Conservation (phyloP, 176 grass and related monocot genomes). For the Ananas comosus region DNA sequence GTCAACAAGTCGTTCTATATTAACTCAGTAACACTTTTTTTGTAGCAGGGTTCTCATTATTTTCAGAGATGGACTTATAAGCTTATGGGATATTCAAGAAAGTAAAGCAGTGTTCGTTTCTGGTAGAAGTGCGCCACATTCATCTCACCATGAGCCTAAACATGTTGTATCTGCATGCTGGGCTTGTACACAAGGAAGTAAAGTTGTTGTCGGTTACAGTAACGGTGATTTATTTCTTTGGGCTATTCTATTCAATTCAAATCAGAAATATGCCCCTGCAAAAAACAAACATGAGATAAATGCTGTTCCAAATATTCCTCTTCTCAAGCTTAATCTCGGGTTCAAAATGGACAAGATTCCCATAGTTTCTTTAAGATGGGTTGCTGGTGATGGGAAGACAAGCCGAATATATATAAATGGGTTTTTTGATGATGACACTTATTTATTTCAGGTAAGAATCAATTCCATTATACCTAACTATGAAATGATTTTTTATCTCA, state of each 20-base stretch:
- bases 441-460: conserved; percentile 51
- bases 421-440: conserved; percentile 40
- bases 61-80: conserved; percentile 77
- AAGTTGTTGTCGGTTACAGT: conserved; percentile 68
- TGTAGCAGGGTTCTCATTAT: conserved; percentile 70
- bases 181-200: conserved; percentile 74
- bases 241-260: conserved; percentile 45
- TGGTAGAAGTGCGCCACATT: conserved; percentile 53
- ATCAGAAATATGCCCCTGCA: conserved; percentile 25
- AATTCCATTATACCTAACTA: not conserved
- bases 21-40: conserved; percentile 13
- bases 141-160: conserved; percentile 53
- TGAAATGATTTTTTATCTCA: not conserved
- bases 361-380: conserved; percentile 64
- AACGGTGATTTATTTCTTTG: conserved; percentile 83
- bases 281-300: conserved; percentile 16
- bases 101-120: conserved; percentile 54
- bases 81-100: conserved; percentile 76
- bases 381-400: conserved; percentile 42
- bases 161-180: conserved; percentile 60
- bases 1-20: conserved; percentile 7
- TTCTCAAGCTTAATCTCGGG: conserved; percentile 90
- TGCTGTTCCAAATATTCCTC: conserved; percentile 45
- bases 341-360: conserved; percentile 84
- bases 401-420: conserved; percentile 77